Conservation (phyloP, 352 stramenopile genomes). For the Phytopythium helicoides region DNA sequence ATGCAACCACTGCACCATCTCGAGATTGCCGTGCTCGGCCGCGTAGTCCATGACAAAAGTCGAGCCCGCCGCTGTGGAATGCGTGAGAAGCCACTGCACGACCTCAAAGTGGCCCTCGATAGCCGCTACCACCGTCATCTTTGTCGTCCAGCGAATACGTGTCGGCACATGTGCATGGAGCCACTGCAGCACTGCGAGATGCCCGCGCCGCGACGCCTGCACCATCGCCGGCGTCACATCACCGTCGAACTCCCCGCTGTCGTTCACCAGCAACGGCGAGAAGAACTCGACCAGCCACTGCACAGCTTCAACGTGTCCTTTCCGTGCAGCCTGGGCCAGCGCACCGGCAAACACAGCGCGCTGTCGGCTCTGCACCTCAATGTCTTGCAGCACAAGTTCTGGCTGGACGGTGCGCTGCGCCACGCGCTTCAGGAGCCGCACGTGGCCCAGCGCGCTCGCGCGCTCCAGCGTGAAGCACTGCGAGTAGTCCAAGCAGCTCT, state of each 20-base stretch:
- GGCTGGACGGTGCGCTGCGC: background rate
- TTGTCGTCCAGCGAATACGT: slow-evolving; percentile 25
- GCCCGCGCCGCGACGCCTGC: slow-evolving; percentile 21
- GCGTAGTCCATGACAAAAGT: slow-evolving; percentile 37
- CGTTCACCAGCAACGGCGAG: slow-evolving; percentile 1
- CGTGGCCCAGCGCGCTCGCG: slow-evolving; percentile 20
- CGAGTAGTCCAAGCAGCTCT: slow-evolving; percentile 22
- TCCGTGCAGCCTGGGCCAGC: slow-evolving; percentile 12
- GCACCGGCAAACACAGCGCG: slow-evolving; percentile 16
- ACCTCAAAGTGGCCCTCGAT: slow-evolving; percentile 41
- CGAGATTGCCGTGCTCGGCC: slow-evolving; percentile 23
- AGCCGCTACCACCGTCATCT: slow-evolving; percentile 36
- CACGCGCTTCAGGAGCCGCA: slow-evolving; percentile 25
- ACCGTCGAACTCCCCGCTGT: slow-evolving; percentile 3
- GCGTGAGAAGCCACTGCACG: slow-evolving; percentile 27
- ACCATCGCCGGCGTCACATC: slow-evolving; percentile 25
- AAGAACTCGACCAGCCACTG: slow-evolving; percentile 27
- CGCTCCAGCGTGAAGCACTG: slow-evolving; percentile 20
- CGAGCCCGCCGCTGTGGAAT: slow-evolving; percentile 24
- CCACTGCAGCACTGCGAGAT: slow-evolving; percentile 22
- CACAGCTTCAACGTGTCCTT: slow-evolving; percentile 16
- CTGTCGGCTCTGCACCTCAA: slow-evolving; percentile 1
- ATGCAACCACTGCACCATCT: slow-evolving; percentile 38
- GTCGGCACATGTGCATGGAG: slow-evolving; percentile 4
- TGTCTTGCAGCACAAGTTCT: background rate